Percentiles rank a stretch among this genome's conserved stretches.
Conservation (phyloP, 2,329 filamentous ascomycete genomes). For the Penicillium corylophilum region DNA sequence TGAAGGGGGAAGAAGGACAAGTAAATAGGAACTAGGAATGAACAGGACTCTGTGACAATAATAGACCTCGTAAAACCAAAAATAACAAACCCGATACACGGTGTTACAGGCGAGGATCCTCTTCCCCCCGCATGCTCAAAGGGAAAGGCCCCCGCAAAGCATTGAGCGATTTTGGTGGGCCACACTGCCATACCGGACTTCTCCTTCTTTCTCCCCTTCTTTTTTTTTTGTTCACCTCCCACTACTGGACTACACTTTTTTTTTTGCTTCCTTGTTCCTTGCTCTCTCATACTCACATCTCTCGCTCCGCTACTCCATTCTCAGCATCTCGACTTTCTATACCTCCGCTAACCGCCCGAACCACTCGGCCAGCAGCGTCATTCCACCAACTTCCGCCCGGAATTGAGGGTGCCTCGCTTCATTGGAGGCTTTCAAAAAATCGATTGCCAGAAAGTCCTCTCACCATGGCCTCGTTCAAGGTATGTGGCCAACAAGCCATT, state of each 20-base stretch:
- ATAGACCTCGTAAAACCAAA: neutral
- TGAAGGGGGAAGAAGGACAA: neutral
- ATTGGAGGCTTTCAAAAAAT: constrained; percentile 29
- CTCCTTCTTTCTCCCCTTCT: constrained; percentile 23
- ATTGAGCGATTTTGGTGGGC: constrained; percentile 29
- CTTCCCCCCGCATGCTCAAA: constrained; percentile 28
- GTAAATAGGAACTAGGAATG: constrained; percentile 3
- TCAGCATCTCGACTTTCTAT: constrained; percentile 7
- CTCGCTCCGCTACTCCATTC: constrained; percentile 3
- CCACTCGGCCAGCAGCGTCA: constrained; percentile 12
- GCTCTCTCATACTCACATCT: constrained; percentile 12
- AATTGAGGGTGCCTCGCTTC: constrained; percentile 21
- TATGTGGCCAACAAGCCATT: constrained; percentile 15
- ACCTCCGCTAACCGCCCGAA: constrained; percentile 9
- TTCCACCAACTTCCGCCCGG: constrained; percentile 16
- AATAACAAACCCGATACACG: neutral
- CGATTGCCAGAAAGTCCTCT: constrained; percentile 31
- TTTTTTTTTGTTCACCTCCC: constrained; percentile 19
- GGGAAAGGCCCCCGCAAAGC: constrained; percentile 27
- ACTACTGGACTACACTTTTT: constrained; percentile 4
- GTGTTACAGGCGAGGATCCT: constrained; percentile 16
- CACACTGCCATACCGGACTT: constrained; percentile 19
- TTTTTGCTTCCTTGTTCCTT: constrained; percentile 11
- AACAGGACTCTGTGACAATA: neutral
- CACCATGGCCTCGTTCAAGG: constrained; percentile 44